Evolutionary conservation across 73 alveolate genomes (phyloP).

Genomic region (Halteria grandinella): DNA sequence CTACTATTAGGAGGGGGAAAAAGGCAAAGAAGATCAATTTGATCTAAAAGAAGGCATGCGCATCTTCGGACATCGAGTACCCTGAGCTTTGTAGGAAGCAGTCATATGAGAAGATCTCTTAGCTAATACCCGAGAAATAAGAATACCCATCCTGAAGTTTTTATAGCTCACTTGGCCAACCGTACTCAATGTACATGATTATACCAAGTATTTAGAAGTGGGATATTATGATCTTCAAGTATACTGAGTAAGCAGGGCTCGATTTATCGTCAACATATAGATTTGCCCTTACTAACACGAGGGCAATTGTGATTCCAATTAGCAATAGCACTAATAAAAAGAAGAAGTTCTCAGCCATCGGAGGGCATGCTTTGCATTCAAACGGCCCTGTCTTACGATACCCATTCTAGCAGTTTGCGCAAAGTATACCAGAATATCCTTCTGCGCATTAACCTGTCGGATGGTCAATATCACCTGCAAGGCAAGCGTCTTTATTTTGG

Average conservation of each 20-base stretch:
- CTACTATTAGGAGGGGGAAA: slow-evolving; percentile 47
- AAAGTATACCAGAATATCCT: slow-evolving; percentile 55
- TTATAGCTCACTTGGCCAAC: slow-evolving; percentile 51
- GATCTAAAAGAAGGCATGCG: slow-evolving; percentile 25
- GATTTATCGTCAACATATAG: slow-evolving; percentile 32
- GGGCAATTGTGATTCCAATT: background rate
- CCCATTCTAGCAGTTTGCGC: slow-evolving; percentile 43
- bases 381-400: slow-evolving; percentile 1
- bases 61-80: slow-evolving; percentile 18
- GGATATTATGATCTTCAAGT: slow-evolving; percentile 55
- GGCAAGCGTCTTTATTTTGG: slow-evolving; percentile 25
- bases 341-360: background rate
- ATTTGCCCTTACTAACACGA: slow-evolving; percentile 35
- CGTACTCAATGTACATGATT: slow-evolving; percentile 49
- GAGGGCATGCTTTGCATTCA: slow-evolving; percentile 48
- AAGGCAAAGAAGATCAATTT: slow-evolving; percentile 45
- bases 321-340: background rate
- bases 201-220: slow-evolving; percentile 51
- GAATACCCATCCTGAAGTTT: background rate
- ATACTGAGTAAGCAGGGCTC: slow-evolving; percentile 57
- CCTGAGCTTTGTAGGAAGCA: slow-evolving; percentile 42
- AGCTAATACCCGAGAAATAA: slow-evolving; percentile 28
- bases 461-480: slow-evolving; percentile 1
- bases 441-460: slow-evolving; percentile 50
- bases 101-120: slow-evolving; percentile 58